Evolutionary conservation across 1,284 basidiomycete species (phyloP).

Genomic region (Bjerkandera adusta): DNA sequence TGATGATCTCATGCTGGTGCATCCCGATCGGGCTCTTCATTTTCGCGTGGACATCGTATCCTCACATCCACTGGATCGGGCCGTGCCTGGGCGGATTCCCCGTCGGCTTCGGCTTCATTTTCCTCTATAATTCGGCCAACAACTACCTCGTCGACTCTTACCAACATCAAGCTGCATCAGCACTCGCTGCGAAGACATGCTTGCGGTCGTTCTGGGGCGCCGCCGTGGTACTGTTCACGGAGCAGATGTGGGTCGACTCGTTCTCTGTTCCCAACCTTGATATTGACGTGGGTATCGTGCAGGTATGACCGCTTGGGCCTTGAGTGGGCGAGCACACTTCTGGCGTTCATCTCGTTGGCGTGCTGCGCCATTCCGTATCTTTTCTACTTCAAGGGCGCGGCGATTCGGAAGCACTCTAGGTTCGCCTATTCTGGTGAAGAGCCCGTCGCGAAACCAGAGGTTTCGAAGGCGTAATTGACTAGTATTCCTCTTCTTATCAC

Average conservation of each 20-base stretch:
- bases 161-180: conserved; percentile 32
- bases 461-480: conserved; percentile 3
- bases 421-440: conserved; percentile 13
- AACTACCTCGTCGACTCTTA: conserved; percentile 48
- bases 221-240: conserved; percentile 42
- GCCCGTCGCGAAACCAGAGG: not conserved
- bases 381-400: conserved; percentile 16
- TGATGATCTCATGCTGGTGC: conserved; percentile 34
- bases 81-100: conserved; percentile 41
- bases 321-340: conserved; percentile 15
- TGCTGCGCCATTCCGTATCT: conserved; percentile 17
- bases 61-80: conserved; percentile 34
- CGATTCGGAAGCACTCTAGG: conserved; percentile 15
- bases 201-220: conserved; percentile 47
- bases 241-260: conserved; percentile 18
- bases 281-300: not conserved
- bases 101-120: conserved; percentile 45
- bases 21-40: conserved; percentile 35
- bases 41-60: conserved; percentile 32
- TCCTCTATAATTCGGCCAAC: conserved; percentile 40
- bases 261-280: not conserved
- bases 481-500: too few species aligned
- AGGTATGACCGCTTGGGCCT: conserved; percentile 14
- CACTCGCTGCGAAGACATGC: conserved; percentile 36
- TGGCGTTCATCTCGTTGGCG: conserved; percentile 15